Conservation (phyloP, 495 filamentous ascomycete species). For the Letharia lupina region DNA sequence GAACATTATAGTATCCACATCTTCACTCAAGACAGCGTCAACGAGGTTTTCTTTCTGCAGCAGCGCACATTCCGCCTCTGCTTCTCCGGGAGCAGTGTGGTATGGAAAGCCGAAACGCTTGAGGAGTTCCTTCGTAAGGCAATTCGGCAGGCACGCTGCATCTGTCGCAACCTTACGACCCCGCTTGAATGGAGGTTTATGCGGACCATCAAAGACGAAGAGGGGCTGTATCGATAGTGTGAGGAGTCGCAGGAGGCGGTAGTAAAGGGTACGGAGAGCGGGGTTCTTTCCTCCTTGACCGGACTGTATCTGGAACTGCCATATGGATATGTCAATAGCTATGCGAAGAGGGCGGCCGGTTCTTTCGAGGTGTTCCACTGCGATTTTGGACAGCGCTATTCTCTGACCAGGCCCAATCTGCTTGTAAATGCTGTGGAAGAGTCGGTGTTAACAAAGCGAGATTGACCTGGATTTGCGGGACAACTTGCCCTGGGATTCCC, state of each 20-base stretch:
- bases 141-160: conserved; percentile 39
- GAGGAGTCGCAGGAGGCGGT: conserved; percentile 76
- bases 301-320: conserved; percentile 90
- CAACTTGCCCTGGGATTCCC: conserved; percentile 53
- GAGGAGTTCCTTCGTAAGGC: conserved; percentile 65
- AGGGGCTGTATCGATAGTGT: conserved; percentile 74
- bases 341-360: conserved; percentile 68
- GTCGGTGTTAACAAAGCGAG: conserved; percentile 22
- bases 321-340: conserved; percentile 93
- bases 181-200: conserved; percentile 87
- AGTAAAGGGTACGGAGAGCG: conserved; percentile 86
- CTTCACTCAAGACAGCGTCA: conserved; percentile 92
- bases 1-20: conserved; percentile 98
- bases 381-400: conserved; percentile 74
- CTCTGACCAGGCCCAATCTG: conserved; percentile 78
- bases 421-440: conserved; percentile 61
- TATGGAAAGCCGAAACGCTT: conserved; percentile 75
- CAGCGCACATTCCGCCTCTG: conserved; percentile 90
- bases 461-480: neutral
- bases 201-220: conserved; percentile 90
- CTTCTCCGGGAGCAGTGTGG: conserved; percentile 88
- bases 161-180: conserved; percentile 51
- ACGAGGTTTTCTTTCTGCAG: conserved; percentile 78
- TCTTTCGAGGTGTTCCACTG: conserved; percentile 62
- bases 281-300: conserved; percentile 84